phyloP scores from a whole-genome alignment of 371 early-diverging fungal genomes.

The Thermomucor indicae-seudaticae region DNA sequence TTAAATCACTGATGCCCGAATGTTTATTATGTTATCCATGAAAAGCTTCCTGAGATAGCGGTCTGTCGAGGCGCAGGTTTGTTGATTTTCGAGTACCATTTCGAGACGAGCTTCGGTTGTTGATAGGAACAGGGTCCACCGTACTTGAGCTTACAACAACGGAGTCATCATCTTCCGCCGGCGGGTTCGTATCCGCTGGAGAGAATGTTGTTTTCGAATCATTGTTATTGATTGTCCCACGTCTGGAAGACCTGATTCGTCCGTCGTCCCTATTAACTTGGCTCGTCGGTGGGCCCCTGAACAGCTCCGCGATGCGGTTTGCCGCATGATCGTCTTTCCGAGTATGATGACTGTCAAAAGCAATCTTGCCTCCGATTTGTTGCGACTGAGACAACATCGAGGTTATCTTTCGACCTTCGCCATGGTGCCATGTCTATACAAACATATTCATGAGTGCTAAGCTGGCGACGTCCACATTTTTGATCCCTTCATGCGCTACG shows the following conservation, averaged over 20 bases:
- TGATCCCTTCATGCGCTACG: no score
- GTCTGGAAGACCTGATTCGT: constrained; percentile 21
- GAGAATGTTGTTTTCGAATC: constrained; percentile 22
- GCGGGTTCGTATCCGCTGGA: constrained; percentile 5
- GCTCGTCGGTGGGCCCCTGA: constrained; percentile 19
- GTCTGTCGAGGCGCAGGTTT: constrained; percentile 35
- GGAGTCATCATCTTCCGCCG: constrained; percentile 51
- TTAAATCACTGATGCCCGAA: constrained; percentile 45
- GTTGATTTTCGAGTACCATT: constrained; percentile 21
- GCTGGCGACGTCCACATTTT: no score
- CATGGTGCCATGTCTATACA: constrained; percentile 42
- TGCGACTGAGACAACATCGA: constrained; percentile 39
- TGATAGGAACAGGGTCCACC: constrained; percentile 59
- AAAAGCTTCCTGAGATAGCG: constrained; percentile 28
- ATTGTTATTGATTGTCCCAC: constrained; percentile 34
- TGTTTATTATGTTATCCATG: constrained; percentile 45
- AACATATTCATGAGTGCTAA: neutral
- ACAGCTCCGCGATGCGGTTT: constrained; percentile 22
- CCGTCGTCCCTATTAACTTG: constrained; percentile 24
- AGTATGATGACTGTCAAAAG: constrained; percentile 25
- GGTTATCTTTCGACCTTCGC: constrained; percentile 24
- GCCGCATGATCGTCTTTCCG: constrained; percentile 28
- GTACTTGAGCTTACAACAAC: constrained; percentile 56
- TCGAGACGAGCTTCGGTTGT: constrained; percentile 16
- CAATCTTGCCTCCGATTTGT: constrained; percentile 29